Evolutionary conservation across 345 rosid genomes (phyloP), one percentile per base, ranked within the genome.

Genomic region (Gossypium turneri): DNA sequence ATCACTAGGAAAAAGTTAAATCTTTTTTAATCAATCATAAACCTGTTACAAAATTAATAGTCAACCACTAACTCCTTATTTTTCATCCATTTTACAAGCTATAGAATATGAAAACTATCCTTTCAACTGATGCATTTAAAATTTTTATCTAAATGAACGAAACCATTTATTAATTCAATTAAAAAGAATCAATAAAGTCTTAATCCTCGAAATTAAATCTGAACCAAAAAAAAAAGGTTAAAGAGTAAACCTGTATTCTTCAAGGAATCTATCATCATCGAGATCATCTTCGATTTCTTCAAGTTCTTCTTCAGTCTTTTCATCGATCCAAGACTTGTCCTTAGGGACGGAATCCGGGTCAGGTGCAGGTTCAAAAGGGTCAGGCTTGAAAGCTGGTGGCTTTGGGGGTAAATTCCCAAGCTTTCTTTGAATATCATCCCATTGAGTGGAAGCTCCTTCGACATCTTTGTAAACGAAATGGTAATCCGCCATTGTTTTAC

Each of bases 351-450:
- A 88, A 62, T 86, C 88, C 29, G 75, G 79, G 71, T 95, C 98
- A 45, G 81, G 43, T 56, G 86, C 86, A 41, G 97, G 98, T 61
- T 92, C 84, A 85, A 87, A 95, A 34, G 94, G 22, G 7, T 93
- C 85, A 0, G 98, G 99, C 86, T 95, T 95, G 84, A 91, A 95
- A 4, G 91, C 83, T 8, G 99, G 94, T 17, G 96, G 85, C 73
- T 91, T 95, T 25, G 75, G 83, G 7, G 98, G 98, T 15, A 95
- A 83, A 79, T 93, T 95, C 34, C 98, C 99, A 52, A 95, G 85
- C 85, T 92, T 95, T 81, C 97, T 83, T 85, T 95, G 99, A 41
- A 95, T 91, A 78, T 95, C 98, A 77, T 95, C 99, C 99, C 99
- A 95, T 74, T 95, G 94, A 13, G 99, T 95, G 70, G 99, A 93